Evolutionary conservation across 495 filamentous ascomycete species (phyloP), one percentile per base, ranked within the genome.

Genomic region (Hypoxylon fragiforme): DNA sequence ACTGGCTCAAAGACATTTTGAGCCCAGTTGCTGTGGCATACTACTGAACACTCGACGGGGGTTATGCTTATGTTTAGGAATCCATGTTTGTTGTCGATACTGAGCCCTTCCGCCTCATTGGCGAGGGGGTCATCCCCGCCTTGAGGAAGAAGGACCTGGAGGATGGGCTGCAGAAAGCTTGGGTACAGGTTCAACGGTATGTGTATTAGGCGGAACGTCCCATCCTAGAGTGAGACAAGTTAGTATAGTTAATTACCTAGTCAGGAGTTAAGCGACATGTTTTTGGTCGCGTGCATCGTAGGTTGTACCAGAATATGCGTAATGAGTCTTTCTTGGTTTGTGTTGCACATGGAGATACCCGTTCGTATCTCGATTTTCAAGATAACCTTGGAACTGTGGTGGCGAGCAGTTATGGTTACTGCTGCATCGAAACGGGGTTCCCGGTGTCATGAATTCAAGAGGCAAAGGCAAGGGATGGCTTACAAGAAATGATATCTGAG

Each of bases 21-120:
- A 11, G 88, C 85, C 70, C 89, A 84, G 28, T 78, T 76, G 51
- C 80, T 81, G 24, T 90, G 85, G 70, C 94, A 97, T 41, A 94
- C 91, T 32, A 98, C 80, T 3, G 91, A 96, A 74, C 92, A 96
- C 70, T 97, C 94, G 21, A 94, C 82, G 0, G 92, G 90, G 0
- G 92, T 97, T 60, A 98, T 80, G 32, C 88, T 92, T 62, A 98
- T 85, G 68, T 98, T 97, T 55, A 95, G 77, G 69, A 98, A 98
- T 31, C 86, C 85, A 63, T 90, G 86, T 53, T 78, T 80, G 59
- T 76, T 75, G 61, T 77, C 71, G 22, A 59, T 24, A 19, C 70
- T 72, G 31, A 70, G 68, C 3, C 72, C 73, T 63, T 78, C 73
- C 13, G 64, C 66, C 15, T 68, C 59, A 8, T 44, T 62, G 36